Conservation (phyloP, 2,329 filamentous ascomycete genomes). For the Huntiella abstrusa region DNA sequence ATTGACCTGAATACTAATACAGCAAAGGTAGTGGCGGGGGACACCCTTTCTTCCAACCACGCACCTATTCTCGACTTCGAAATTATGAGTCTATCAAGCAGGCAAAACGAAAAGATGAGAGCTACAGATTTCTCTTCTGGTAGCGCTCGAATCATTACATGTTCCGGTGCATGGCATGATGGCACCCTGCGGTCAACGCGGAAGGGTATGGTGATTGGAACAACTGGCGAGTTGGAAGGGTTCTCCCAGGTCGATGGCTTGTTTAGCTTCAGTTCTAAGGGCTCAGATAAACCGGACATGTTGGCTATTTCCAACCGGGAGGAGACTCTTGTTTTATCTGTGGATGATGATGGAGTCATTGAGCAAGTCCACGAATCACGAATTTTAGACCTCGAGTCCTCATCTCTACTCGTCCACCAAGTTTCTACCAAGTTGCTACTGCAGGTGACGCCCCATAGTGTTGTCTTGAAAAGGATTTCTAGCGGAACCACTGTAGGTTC, state of each 20-base stretch:
- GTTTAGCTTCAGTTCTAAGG: conserved; percentile 43
- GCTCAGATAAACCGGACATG: conserved; percentile 39
- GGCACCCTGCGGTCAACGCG: conserved; percentile 78
- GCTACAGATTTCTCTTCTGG: conserved; percentile 82
- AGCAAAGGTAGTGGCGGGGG: conserved; percentile 51
- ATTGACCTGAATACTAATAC: conserved; percentile 25
- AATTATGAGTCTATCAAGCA: conserved; percentile 85
- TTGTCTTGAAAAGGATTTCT: conserved; percentile 26
- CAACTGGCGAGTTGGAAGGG: conserved; percentile 63
- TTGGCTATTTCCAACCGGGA: conserved; percentile 65
- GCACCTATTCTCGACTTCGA: conserved; percentile 85
- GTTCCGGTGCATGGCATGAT: conserved; percentile 76
- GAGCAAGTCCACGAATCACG: conserved; percentile 69
- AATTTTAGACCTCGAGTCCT: conserved; percentile 48
- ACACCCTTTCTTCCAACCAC: conserved; percentile 47
- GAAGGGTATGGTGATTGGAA: conserved; percentile 83
- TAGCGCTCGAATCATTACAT: conserved; percentile 81
- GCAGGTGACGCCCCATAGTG: conserved; percentile 53
- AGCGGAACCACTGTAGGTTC: neutral
- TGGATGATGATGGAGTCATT: conserved; percentile 54
- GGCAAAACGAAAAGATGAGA: conserved; percentile 26
- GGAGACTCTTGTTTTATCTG: conserved; percentile 68
- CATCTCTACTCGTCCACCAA: conserved; percentile 37
- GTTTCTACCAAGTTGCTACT: conserved; percentile 47
- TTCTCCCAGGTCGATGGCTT: conserved; percentile 56